Base-by-base conservation (phyloP, 805 yeast genomes). In the Pichia cabralensis region DNA sequence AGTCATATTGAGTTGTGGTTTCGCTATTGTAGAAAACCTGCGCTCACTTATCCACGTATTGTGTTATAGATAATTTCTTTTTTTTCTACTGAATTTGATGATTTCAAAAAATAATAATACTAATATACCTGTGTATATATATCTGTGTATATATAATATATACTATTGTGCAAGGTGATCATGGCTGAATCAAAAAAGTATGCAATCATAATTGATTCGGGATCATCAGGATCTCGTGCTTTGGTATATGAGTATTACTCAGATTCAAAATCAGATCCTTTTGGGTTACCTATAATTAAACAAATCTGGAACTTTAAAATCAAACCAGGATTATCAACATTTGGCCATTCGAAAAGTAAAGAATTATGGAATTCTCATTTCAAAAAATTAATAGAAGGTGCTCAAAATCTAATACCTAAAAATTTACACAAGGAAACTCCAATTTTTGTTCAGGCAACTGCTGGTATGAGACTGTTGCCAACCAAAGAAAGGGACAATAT, bases 161-260 rank as follows among this genome's bases (percentile, higher is more conserved):
- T 25, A 25, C 8, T 20, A 20, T 20, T 9, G 9, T 7, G 22
- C 7, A 20, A 20, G 9, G 22, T 20, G 6, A 20, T 20, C 22
- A 22, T 24, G 26, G n/a, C n/a, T n/a, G n/a, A n/a, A n/a, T 24
- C 30, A 10, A 16, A 30, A 8, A 49, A 65, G 33, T 88, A 83
- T 62, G 96, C 95, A 19, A 78, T 92, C 21, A 94, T 89, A 12
- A 70, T 89, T 3, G 98, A 89, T 56, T 85, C 96, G 0, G 98
- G 98, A 1, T 86, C 96, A 1, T 82, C 95, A 0, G 98, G 98
- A 2, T 85, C 96, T 4, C 64, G 98, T 34, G 67, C 82, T 12
- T 88, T 84, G 54, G 71, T 89, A 9, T 89, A 83, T 53, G 65
- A 69, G 40, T 89, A 96, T 96, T 68, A 69, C 11, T 53, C 50